A percentile compares a stretch with the other conserved stretches of the same genome.
Evolutionary conservation across 371 early-diverging fungal genomes (phyloP).

Genomic region (Mucor saturninus): DNA sequence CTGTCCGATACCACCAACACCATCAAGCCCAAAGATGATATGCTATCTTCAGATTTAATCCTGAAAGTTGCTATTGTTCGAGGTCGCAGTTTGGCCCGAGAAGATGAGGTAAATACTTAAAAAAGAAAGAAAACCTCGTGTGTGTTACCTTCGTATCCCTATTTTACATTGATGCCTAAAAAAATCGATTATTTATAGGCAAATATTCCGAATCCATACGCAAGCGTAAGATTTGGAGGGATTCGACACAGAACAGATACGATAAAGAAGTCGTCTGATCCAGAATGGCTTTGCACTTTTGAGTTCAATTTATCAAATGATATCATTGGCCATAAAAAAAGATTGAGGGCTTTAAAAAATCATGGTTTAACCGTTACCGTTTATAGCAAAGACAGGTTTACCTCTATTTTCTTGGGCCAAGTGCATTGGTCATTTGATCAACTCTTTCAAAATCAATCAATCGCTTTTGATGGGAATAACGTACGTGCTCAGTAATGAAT

Average conservation of each 20-base stretch:
- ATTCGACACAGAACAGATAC: constrained; percentile 51
- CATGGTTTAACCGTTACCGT: constrained; percentile 41
- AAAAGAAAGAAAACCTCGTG: background rate
- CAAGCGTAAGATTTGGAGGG: constrained; percentile 44
- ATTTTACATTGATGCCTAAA: too few species aligned
- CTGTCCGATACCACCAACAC: constrained; percentile 1
- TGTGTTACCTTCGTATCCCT: background rate
- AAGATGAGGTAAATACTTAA: constrained; percentile 29
- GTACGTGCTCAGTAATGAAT: constrained; percentile 11
- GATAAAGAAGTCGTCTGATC: constrained; percentile 36
- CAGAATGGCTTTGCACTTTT: constrained; percentile 50
- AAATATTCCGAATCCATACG: constrained; percentile 39
- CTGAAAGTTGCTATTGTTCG: constrained; percentile 37
- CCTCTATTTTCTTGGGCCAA: constrained; percentile 47
- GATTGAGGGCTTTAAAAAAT: constrained; percentile 28
- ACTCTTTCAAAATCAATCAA: constrained; percentile 28
- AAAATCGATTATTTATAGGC: constrained; percentile 18
- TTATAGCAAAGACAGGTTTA: constrained; percentile 48
- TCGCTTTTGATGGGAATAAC: constrained; percentile 31
- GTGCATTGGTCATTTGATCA: constrained; percentile 34
- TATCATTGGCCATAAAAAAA: constrained; percentile 25
- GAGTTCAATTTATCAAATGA: constrained; percentile 43
- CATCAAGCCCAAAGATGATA: constrained; percentile 7
- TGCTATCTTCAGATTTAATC: constrained; percentile 25
- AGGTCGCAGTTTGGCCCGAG: constrained; percentile 32